Conservation (phyloP, 2,329 filamentous ascomycete species). For the Aspergillus versicolor region DNA sequence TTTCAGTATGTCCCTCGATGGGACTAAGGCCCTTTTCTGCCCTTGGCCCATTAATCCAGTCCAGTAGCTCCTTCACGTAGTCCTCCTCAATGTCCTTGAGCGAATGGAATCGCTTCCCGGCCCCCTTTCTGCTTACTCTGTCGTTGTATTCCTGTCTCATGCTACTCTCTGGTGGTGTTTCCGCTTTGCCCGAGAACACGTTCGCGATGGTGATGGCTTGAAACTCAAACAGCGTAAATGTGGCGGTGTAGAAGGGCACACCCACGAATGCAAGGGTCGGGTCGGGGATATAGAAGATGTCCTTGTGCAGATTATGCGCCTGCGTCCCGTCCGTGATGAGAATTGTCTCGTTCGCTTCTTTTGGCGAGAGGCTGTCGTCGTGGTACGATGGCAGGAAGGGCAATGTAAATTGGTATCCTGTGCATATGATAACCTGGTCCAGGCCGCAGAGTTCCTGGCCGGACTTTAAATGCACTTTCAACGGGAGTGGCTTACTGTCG, state of each 20-base stretch:
- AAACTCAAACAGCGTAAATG: conserved; percentile 69
- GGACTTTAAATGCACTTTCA: conserved; percentile 53
- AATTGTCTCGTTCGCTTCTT: conserved; percentile 52
- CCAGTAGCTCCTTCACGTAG: conserved; percentile 34
- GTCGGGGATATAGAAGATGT: conserved; percentile 70
- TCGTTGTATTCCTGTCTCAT: conserved; percentile 38
- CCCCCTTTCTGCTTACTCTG: conserved; percentile 25
- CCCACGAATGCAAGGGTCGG: conserved; percentile 64
- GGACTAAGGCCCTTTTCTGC: conserved; percentile 16
- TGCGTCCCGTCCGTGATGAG: conserved; percentile 65
- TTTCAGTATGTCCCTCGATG: conserved; percentile 31
- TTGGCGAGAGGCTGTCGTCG: conserved; percentile 43
- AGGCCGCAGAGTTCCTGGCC: conserved; percentile 56
- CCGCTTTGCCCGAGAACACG: conserved; percentile 53
- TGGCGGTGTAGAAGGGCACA: conserved; percentile 64
- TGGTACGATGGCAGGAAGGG: conserved; percentile 61
- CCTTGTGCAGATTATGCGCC: conserved; percentile 66
- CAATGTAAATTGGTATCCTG: conserved; percentile 67
- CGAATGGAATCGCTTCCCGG: conserved; percentile 39
- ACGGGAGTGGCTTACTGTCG: conserved; percentile 46
- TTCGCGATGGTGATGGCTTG: conserved; percentile 63
- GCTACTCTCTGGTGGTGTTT: conserved; percentile 45
- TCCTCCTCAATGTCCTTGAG: conserved; percentile 33
- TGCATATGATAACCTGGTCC: conserved; percentile 63
- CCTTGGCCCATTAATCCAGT: conserved; percentile 36